These are phyloP conservation scores for Penicillium sp. DNA, from an alignment of 2,329 filamentous ascomycete genomes.

Conservation along the genomic window DNA sequence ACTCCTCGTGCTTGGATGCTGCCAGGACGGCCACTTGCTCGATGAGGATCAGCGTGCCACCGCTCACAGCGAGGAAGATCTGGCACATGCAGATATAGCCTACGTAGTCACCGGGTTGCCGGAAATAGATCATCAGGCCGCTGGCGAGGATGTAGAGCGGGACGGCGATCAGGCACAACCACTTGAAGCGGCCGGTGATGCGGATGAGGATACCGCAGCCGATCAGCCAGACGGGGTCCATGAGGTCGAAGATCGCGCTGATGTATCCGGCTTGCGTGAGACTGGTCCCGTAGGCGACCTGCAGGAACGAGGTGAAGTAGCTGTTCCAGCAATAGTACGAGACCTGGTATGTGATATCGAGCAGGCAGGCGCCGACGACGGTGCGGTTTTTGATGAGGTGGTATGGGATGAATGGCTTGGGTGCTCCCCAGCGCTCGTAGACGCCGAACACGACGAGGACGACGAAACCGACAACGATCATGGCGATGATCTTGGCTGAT, in stretches of 20 bases:
- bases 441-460: constrained; percentile 58
- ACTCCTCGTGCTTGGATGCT: constrained; percentile 55
- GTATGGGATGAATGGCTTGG: constrained; percentile 24
- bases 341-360: constrained; percentile 30
- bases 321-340: constrained; percentile 32
- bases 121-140: constrained; percentile 59
- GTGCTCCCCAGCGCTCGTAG: constrained; percentile 59
- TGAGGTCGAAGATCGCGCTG: constrained; percentile 58
- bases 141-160: constrained; percentile 55
- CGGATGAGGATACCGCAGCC: constrained; percentile 57
- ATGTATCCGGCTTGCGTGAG: constrained; percentile 42
- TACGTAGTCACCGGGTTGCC: constrained; percentile 49
- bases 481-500: constrained; percentile 53
- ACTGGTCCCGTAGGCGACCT: constrained; percentile 41
- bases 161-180: constrained; percentile 53
- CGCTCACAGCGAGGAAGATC: constrained; percentile 59
- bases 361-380: constrained; percentile 33
- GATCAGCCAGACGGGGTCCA: constrained; percentile 60
- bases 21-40: constrained; percentile 61
- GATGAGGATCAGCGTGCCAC: constrained; percentile 56
- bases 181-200: constrained; percentile 56
- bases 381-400: constrained; percentile 48
- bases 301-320: constrained; percentile 43
- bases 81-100: constrained; percentile 61
- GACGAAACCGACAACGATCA: constrained; percentile 58